Evolutionary conservation across 768 basidiomycete genomes (phyloP), one percentile per base, ranked within the genome.

Genomic region (Collybiopsis luxurians): DNA sequence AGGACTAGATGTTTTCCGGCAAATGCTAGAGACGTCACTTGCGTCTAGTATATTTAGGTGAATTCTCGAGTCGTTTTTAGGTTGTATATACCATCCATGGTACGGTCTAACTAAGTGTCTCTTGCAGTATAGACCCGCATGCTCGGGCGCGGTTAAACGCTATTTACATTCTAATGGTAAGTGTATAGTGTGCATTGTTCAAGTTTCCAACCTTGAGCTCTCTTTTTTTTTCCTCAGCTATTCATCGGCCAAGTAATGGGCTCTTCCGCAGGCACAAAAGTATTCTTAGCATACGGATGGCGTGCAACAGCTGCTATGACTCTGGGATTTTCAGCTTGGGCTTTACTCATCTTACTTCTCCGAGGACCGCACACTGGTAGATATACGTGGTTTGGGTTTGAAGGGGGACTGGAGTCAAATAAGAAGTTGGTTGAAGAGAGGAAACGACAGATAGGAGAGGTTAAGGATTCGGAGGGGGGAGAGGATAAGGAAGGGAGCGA

Each of bases 171-270:
- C 54, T 66, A 13, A 59, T 61, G 2, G 62, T 65, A 51, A 1
- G 64, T 57, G 10, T 30, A 4, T 5, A 28, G 6, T 19, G 30
- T n/a, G n/a, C n/a, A 1, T 23, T 24, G 15, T 10, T 2, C 30
- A 11, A 4, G 4, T 19, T 13, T 34, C 6, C 31, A 34, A 34
- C 31, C 31, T n/a, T 34, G 31, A 34, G 31, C 13, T 5, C 31
- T 34, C 31, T 34, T 34, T 34, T 34, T 34, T 6, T 34, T 34
- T 34, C 5, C 31, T 5, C 13, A 34, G 31, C 5, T 34, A 13
- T 13, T 13, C 6, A 5, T 34, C 13, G 85, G 84, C 0, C 83
- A 85, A 68, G 80, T 84, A n/a, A 80, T 82, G 64, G 84, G 84
- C 3, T 83, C 82, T 4, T 71, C 79, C 0, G 78, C 79, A 4